phyloP scores from a whole-genome alignment of 208 protist genomes.

The Acanthamoeba divionensis region DNA sequence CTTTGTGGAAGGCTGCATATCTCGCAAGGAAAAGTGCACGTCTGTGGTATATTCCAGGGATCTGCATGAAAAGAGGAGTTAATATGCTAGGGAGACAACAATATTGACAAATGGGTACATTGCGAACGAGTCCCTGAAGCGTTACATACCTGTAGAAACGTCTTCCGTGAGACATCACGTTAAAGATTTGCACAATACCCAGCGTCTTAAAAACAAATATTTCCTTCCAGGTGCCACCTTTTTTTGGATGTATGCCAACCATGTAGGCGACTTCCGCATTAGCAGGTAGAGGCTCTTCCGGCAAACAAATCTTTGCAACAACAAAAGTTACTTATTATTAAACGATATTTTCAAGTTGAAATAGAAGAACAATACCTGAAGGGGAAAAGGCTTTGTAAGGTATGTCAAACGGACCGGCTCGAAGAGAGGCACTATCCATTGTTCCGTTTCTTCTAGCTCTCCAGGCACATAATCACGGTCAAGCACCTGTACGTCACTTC shows the following conservation, averaged over 20 bases:
- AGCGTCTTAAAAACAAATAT: constrained; percentile 60
- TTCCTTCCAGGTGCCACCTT: constrained; percentile 66
- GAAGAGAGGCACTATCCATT: constrained; percentile 68
- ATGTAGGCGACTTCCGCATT: constrained; percentile 59
- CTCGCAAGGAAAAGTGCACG: constrained; percentile 55
- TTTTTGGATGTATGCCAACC: constrained; percentile 46
- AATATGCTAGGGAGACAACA: too few species aligned
- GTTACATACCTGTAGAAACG: constrained; percentile 53
- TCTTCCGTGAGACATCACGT: constrained; percentile 69
- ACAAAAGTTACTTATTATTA: background rate
- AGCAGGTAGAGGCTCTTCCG: constrained; percentile 51
- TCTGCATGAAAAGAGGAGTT: background rate
- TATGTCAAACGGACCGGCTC: constrained; percentile 69
- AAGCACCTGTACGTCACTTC: constrained; percentile 36
- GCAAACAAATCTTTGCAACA: constrained; percentile 57
- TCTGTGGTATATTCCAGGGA: constrained; percentile 70
- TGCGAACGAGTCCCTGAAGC: too few species aligned
- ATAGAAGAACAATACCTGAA: background rate
- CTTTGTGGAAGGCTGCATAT: constrained; percentile 62
- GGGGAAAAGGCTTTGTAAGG: constrained; percentile 53
- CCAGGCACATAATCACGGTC: constrained; percentile 69
- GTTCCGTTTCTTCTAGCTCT: constrained; percentile 63
- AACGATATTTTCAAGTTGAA: background rate
- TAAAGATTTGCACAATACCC: constrained; percentile 66
- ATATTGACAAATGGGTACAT: too few species aligned